Evolutionary conservation across 2,329 filamentous ascomycete species (phyloP), one percentile per base, ranked within the genome.

Genomic region (Dryadomyces quercus-mongolicae): DNA sequence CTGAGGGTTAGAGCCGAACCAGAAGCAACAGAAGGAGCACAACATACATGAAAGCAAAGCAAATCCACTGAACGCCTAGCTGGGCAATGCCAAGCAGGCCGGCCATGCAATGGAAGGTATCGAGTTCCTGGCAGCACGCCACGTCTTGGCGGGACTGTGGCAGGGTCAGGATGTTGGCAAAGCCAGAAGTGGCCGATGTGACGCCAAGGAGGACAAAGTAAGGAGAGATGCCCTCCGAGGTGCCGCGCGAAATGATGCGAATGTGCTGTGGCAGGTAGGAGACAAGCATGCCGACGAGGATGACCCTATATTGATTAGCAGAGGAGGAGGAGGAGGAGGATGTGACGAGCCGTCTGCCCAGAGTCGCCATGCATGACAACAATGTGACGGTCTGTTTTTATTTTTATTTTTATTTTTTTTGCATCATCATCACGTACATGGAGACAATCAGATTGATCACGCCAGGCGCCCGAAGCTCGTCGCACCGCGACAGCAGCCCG

Each of bases 201-300:
- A 87, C 88, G 57, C 93, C 93, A n/a, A 98, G 81, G 2, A 97
- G 80, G 59, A 98, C 84, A 66, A 95, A 98, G 69, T 92, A 93
- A 9, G 93, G 92, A 34, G 91, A 96, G 58, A 98, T 91, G 58
- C 93, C 93, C 67, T 95, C 92, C 21, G 92, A 94, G 15, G 88
- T 93, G 57, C 84, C 81, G 54, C 90, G 82, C 44, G 80, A 75
- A 61, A 95, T 88, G 70, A 98, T 97, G 64, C 93, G 89, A 67
- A 86, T 80, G 70, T 97, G 92, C 67, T 98, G 93, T 1, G 93
- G 93, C 2, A 97, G 78, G 71, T 98, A 98, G 38, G 92, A 97
- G 56, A 95, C 72, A 58, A 96, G 75, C 62, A 97, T 91, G 55
- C 92, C 92, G 62, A 95, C 66, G 58, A 97, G 76, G 61, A 97